Percentiles rank a stretch among this genome's conserved stretches.
Evolutionary conservation across 805 yeast genomes (phyloP).

Genomic region (Candida berthetii): DNA sequence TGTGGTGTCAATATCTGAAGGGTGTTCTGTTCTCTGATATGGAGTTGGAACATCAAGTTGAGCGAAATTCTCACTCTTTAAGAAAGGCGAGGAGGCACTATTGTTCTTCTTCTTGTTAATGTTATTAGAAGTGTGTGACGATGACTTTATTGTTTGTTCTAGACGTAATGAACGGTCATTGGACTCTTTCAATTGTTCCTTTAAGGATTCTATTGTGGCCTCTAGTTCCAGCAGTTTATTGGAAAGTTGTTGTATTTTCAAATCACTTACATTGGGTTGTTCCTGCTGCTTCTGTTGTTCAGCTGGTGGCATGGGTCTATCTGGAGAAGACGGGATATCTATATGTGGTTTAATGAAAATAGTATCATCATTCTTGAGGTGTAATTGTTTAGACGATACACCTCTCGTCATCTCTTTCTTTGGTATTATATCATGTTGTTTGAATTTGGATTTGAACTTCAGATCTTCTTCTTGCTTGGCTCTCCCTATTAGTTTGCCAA

Average conservation of each 20-base stretch:
- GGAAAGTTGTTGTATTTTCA: slow-evolving; percentile 2
- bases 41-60: slow-evolving; percentile 2
- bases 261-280: not conserved
- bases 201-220: slow-evolving; percentile 12
- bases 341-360: not conserved
- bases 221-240: slow-evolving; percentile 12
- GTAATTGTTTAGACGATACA: too few species aligned
- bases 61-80: slow-evolving; percentile 11
- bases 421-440: not conserved
- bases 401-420: too few species aligned
- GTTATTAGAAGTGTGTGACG: not conserved
- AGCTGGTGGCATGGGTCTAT: not conserved
- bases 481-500: not conserved
- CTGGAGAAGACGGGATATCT: slow-evolving; percentile 16
- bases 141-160: not conserved
- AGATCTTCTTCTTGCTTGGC: not conserved
- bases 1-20: not conserved
- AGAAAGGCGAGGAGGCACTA: slow-evolving; percentile 5
- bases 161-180: slow-evolving; percentile 12
- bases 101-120: too few species aligned
- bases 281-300: not conserved
- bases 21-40: not conserved
- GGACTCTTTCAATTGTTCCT: slow-evolving; percentile 11
- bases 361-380: not conserved
- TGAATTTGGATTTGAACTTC: too few species aligned